A percentile compares a stretch with the other conserved stretches of the same genome.
Evolutionary conservation across 148 eudicot genomes (phyloP).

Genomic region (Heliosperma pusillum): DNA sequence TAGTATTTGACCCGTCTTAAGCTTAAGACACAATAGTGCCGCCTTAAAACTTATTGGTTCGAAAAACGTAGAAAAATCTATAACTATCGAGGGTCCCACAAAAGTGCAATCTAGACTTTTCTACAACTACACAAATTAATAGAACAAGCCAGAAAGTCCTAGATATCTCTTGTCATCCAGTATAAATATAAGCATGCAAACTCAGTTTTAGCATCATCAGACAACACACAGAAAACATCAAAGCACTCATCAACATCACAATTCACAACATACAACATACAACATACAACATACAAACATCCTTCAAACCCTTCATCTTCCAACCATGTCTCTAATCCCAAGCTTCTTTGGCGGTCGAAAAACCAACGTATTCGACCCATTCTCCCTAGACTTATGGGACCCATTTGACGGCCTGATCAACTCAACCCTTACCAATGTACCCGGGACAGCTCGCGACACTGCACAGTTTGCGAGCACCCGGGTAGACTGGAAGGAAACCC

Average conservation of each 20-base stretch:
- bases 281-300: too few species aligned
- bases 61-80: not conserved
- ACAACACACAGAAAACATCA: not conserved
- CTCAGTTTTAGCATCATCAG: not conserved
- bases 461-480: conserved; percentile 32
- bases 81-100: not conserved
- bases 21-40: too few species aligned
- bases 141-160: conserved; percentile 8
- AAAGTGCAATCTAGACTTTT: too few species aligned
- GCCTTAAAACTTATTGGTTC: too few species aligned
- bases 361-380: conserved; percentile 10
- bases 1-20: too few species aligned
- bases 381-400: conserved; percentile 31
- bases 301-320: not conserved
- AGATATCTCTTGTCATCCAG: not conserved
- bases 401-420: conserved; percentile 25
- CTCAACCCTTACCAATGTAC: conserved; percentile 21
- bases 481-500: conserved; percentile 46
- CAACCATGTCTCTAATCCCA: conserved; percentile 22
- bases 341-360: conserved; percentile 28
- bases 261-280: too few species aligned
- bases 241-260: not conserved
- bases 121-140: too few species aligned
- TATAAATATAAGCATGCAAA: not conserved
- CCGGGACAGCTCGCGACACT: conserved; percentile 26